phyloP scores from a whole-genome alignment of 768 basidiomycete genomes.

The Leccinum sublutescens region DNA sequence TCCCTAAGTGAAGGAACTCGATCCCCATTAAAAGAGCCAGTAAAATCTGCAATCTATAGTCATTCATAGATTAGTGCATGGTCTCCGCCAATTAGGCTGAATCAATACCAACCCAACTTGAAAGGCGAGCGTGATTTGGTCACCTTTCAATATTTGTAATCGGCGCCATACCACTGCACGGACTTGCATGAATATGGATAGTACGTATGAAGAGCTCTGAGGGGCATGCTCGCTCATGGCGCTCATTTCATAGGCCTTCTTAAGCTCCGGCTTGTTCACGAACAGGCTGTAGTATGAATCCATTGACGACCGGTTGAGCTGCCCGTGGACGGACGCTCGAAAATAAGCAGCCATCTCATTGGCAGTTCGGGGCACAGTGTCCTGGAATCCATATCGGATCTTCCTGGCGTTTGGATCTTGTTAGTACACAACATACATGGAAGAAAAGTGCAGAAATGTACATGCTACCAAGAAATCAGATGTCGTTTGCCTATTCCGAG shows the following conservation, averaged over 20 bases:
- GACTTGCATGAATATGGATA: conserved; percentile 46
- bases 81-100: background rate
- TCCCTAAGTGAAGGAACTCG: conserved; percentile 41
- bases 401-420: conserved; percentile 55
- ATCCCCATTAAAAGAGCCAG: conserved; percentile 29
- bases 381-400: conserved; percentile 39
- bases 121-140: conserved; percentile 35
- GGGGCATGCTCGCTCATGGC: conserved; percentile 48
- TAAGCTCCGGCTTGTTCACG: conserved; percentile 45
- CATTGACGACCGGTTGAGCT: conserved; percentile 45
- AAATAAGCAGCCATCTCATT: conserved; percentile 56
- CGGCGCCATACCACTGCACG: conserved; percentile 44
- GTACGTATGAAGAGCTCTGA: conserved; percentile 42
- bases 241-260: conserved; percentile 44
- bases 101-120: conserved; percentile 13
- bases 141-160: conserved; percentile 44
- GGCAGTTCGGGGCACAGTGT: conserved; percentile 49
- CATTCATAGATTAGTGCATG: background rate
- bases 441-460: conserved; percentile 32
- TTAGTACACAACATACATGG: background rate
- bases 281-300: conserved; percentile 42
- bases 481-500: conserved; percentile 55
- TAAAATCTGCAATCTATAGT: conserved; percentile 35
- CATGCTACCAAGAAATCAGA: conserved; percentile 56
- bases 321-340: conserved; percentile 38